Base-by-base conservation (phyloP, 2,329 filamentous ascomycete species). In the Aspergillus niger region DNA sequence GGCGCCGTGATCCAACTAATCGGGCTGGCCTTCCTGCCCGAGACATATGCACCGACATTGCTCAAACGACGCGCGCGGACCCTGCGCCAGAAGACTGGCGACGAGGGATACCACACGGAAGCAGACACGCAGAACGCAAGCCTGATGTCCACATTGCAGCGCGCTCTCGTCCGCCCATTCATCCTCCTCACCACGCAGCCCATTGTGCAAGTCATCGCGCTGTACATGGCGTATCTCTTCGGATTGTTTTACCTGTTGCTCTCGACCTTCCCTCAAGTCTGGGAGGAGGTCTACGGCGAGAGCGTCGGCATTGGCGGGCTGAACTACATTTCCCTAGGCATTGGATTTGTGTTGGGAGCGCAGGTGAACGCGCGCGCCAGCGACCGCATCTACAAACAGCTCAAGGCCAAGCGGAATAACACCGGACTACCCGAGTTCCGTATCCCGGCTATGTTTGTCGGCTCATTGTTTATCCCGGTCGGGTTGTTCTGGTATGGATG, bases 31-130 rank as follows among this genome's bases (percentile, higher is more conserved):
- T 82, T 87, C 63, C 79, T 87, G 1, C 80, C 81, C 57, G 89
- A 90, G 71, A 89, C 87, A 1, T 90, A 90, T 71, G 83, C 82
- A 0, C 86, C 87, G 0, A 83, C 84, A 13, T 79, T 92, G 2
- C 81, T 91, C 28, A 88, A 86, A 70, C 84, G 85, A 48, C 32
- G 32, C 32, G 32, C 32, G 10, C 5, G 32, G 72, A 79, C 44
- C 20, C 79, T 80, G 2, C 71, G 71, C 24, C 73, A 75, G 62
- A 71, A 76, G 47, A 77, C 76, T 0, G 72, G 72, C 47, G 74
- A 79, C 53, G 43, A 60, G 0, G 60, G 64, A 20, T 71, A 72
- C 26, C 70, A 77, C 52, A 79, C 76, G 1, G 75, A 76, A 4
- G 69, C 68, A 1, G 39, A 36, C 11, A 36, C 11, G 10, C 32